A percentile compares a stretch with the other conserved stretches of the same genome.
Conservation (phyloP, 371 early-diverging fungal species). For the Saksenaea oblongispora region DNA sequence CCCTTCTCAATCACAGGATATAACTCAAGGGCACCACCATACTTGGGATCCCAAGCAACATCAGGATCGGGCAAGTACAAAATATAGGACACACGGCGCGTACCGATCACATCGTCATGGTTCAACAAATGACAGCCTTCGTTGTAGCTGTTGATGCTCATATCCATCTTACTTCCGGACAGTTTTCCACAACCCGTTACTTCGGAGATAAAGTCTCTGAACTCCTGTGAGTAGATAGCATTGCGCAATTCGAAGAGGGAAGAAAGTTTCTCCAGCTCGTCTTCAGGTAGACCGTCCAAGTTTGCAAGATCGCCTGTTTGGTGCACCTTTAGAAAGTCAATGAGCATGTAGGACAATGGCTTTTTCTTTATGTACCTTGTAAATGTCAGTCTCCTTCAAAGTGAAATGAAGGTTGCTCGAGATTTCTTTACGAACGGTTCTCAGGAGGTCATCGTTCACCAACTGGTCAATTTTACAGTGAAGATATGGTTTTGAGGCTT, state of each 20-base stretch:
- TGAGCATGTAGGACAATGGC: not conserved
- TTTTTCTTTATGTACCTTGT: slow-evolving; percentile 49
- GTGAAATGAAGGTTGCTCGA: slow-evolving; percentile 62
- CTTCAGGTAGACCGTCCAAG: slow-evolving; percentile 65
- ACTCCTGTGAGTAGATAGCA: slow-evolving; percentile 70
- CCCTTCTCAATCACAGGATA: slow-evolving; percentile 65
- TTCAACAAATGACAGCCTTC: slow-evolving; percentile 73
- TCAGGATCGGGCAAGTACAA: slow-evolving; percentile 76
- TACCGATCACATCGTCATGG: slow-evolving; percentile 84
- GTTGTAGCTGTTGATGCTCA: slow-evolving; percentile 66
- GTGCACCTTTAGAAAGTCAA: slow-evolving; percentile 27
- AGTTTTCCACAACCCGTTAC: slow-evolving; percentile 73
- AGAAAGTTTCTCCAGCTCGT: slow-evolving; percentile 53
- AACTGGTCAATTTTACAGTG: slow-evolving; percentile 65
- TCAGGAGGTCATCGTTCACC: slow-evolving; percentile 58
- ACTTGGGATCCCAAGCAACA: slow-evolving; percentile 54
- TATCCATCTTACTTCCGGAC: slow-evolving; percentile 64
- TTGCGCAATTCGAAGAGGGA: slow-evolving; percentile 62
- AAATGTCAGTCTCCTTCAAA: slow-evolving; percentile 79
- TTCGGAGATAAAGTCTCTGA: slow-evolving; percentile 62
- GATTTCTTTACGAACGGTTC: slow-evolving; percentile 67
- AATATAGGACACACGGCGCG: slow-evolving; percentile 74
- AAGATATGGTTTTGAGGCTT: slow-evolving; percentile 61
- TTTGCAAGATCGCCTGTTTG: slow-evolving; percentile 84
- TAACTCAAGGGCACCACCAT: slow-evolving; percentile 76